Percentiles rank a stretch among this genome's conserved stretches.
These are phyloP conservation scores for Gossypium rotundifolium DNA, from an alignment of 345 rosid species.

Conservation along the genomic window DNA sequence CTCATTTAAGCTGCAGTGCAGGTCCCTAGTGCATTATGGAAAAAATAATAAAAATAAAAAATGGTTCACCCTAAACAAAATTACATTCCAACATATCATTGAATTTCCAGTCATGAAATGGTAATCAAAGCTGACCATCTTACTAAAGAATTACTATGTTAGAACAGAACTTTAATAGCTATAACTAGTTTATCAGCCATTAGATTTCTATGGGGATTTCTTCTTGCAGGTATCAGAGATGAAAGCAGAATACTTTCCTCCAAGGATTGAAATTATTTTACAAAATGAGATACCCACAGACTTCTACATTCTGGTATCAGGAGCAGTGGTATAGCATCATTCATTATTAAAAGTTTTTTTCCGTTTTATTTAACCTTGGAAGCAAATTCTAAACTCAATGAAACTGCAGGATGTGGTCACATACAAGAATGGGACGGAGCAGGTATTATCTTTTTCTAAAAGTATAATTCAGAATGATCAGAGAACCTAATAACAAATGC, in stretches of 20 bases:
- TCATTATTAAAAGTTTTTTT: background rate
- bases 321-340: slow-evolving; percentile 63
- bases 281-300: slow-evolving; percentile 91
- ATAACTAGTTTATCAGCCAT: background rate
- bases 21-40: background rate
- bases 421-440: slow-evolving; percentile 65
- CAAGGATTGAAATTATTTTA: slow-evolving; percentile 75
- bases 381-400: slow-evolving; percentile 14
- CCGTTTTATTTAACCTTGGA: slow-evolving; percentile 1
- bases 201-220: background rate
- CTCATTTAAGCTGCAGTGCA: background rate
- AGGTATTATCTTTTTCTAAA: slow-evolving; percentile 37
- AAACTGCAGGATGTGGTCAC: slow-evolving; percentile 62
- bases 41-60: background rate
- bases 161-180: background rate
- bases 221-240: slow-evolving; percentile 60
- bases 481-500: background rate
- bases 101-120: too few species aligned
- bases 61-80: too few species aligned
- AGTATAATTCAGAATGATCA: background rate
- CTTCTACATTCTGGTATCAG: slow-evolving; percentile 79
- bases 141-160: background rate
- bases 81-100: too few species aligned
- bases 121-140: background rate
- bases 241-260: slow-evolving; percentile 92